Evolutionary conservation across 352 stramenopile genomes (phyloP).

Genomic region (Globisporangium camurandrum): DNA sequence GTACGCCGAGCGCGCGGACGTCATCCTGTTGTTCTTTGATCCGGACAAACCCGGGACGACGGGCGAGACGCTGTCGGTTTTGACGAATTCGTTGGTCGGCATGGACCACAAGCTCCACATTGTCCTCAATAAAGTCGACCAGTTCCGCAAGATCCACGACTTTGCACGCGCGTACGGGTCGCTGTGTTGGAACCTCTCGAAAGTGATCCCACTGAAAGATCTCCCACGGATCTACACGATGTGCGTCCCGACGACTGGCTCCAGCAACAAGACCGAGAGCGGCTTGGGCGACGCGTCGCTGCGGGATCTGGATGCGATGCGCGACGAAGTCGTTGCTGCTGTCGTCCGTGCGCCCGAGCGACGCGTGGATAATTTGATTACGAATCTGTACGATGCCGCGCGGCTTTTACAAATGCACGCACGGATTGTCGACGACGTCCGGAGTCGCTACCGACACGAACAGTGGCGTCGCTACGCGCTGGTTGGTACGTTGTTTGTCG

Average conservation of each 20-base stretch:
- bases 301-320: conserved; percentile 93
- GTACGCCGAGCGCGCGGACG: conserved; percentile 98
- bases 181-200: conserved; percentile 98
- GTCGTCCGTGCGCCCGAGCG: conserved; percentile 95
- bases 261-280: conserved; percentile 32
- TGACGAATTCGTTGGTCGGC: conserved; percentile 94
- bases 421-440: conserved; percentile 77
- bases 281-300: conserved; percentile 75
- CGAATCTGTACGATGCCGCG: conserved; percentile 92
- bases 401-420: conserved; percentile 95
- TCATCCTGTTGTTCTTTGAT: conserved; percentile 99
- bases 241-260: conserved; percentile 97
- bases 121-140: conserved; percentile 99
- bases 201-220: conserved; percentile 99
- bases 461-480: conserved; percentile 76
- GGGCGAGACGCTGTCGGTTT: conserved; percentile 96
- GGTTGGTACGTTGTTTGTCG: conserved; percentile 49
- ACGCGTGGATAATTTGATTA: conserved; percentile 99
- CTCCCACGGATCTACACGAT: conserved; percentile 99
- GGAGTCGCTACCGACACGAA: conserved; percentile 63
- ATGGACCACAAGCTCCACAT: conserved; percentile 99
- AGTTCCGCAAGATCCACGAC: conserved; percentile 98
- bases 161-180: conserved; percentile 98
- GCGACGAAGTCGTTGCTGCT: conserved; percentile 96
- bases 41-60: conserved; percentile 99